These are phyloP conservation scores for Papiliotrema fonsecae DNA, from an alignment of 1,284 basidiomycete species.

Conservation along the genomic window DNA sequence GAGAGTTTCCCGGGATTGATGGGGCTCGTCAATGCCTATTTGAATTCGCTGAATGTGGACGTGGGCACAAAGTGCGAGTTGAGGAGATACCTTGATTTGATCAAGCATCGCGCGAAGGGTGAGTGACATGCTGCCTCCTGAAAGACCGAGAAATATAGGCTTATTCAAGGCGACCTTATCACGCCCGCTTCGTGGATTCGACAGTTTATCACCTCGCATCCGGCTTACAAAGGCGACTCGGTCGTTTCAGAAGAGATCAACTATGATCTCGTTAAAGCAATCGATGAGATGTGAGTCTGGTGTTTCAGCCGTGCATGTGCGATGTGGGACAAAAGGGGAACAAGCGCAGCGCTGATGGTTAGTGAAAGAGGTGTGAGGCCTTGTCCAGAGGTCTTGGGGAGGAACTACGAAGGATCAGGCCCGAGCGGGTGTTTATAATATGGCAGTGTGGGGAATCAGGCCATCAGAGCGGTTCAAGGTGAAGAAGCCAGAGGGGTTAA, in stretches of 20 bases:
- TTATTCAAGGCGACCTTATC: conserved; percentile 62
- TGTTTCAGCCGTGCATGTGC: neutral
- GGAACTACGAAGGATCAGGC: conserved; percentile 38
- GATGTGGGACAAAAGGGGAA: neutral
- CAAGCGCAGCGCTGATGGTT: conserved; percentile 6
- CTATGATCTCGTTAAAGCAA: conserved; percentile 82
- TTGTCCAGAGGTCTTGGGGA: conserved; percentile 59
- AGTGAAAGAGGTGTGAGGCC: conserved; percentile 66
- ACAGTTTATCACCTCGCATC: conserved; percentile 82
- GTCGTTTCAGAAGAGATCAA: conserved; percentile 87
- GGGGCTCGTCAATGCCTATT: conserved; percentile 76
- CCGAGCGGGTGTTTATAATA: conserved; percentile 29
- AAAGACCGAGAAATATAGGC: neutral
- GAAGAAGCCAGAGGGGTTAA: too few relatives aligned
- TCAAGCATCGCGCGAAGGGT: conserved; percentile 77
- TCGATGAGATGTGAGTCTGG: conserved; percentile 76
- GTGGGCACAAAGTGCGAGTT: conserved; percentile 62
- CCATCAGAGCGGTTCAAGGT: too few relatives aligned
- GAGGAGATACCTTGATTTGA: conserved; percentile 70
- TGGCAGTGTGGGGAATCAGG: too few relatives aligned
- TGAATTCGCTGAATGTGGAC: conserved; percentile 81
- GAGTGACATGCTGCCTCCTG: conserved; percentile 24
- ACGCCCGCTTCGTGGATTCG: conserved; percentile 94
- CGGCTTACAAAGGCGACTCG: conserved; percentile 85
- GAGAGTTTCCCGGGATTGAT: conserved; percentile 83